Evolutionary conservation across 1,139 yeast species (phyloP).

Genomic region (Candida buenavistaensis): DNA sequence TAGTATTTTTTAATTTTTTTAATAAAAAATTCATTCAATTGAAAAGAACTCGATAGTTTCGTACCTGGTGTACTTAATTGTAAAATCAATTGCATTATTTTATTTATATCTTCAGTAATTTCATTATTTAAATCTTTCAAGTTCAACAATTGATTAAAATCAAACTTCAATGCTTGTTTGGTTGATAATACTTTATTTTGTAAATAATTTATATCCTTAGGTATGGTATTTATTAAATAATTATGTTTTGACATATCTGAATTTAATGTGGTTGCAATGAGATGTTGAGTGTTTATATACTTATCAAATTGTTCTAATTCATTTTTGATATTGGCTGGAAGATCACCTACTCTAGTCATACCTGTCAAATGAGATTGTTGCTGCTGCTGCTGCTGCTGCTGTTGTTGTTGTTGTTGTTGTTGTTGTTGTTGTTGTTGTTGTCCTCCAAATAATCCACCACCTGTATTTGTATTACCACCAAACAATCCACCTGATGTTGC

Average conservation of each 20-base stretch:
- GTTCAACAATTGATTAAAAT: slow-evolving; percentile 33
- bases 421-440: slow-evolving; percentile 7
- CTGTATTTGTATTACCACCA: slow-evolving; percentile 15
- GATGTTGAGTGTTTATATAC: slow-evolving; percentile 80
- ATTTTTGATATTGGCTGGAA: slow-evolving; percentile 72
- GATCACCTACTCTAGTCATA: slow-evolving; percentile 82
- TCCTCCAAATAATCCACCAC: slow-evolving; percentile 21
- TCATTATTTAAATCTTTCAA: slow-evolving; percentile 53
- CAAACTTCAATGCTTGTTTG: slow-evolving; percentile 61
- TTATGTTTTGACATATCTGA: slow-evolving; percentile 65
- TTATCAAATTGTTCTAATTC: slow-evolving; percentile 79
- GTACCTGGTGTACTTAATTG: slow-evolving; percentile 71
- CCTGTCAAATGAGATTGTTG: slow-evolving; percentile 59
- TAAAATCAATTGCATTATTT: slow-evolving; percentile 63
- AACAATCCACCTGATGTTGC: slow-evolving; percentile 16
- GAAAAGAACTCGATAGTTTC: slow-evolving; percentile 55
- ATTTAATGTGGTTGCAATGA: slow-evolving; percentile 76
- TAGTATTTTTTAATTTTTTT: slow-evolving; percentile 69
- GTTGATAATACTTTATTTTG: slow-evolving; percentile 63
- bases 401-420: slow-evolving; percentile 4
- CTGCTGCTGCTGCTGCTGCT: slow-evolving; percentile 15
- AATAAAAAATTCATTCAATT: slow-evolving; percentile 47
- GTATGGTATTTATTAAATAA: slow-evolving; percentile 73
- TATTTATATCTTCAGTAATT: slow-evolving; percentile 65
- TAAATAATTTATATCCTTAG: slow-evolving; percentile 78